Evolutionary conservation across 225 moss, liverwort and hornwort species (phyloP).

Genomic region (Physcomitrellopsis africana): DNA sequence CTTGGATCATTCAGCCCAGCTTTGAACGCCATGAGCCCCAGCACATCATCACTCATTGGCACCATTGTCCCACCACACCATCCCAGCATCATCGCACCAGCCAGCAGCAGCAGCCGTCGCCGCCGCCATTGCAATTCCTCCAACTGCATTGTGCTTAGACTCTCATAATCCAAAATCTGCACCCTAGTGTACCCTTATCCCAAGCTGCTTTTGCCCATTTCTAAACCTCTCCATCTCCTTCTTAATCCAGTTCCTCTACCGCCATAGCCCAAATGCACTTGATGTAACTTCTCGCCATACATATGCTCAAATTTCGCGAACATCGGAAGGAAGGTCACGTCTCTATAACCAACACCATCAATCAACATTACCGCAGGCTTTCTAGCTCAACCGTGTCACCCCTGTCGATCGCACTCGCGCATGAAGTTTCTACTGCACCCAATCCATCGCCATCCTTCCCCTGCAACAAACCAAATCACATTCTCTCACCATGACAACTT

Average conservation of each 20-base stretch:
- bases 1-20: conserved; percentile 59
- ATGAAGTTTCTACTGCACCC: conserved; percentile 1
- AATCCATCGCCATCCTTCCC: neutral
- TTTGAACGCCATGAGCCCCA: conserved; percentile 92
- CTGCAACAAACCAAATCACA: conserved; percentile 12
- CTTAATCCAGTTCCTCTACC: neutral
- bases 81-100: conserved; percentile 30
- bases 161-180: neutral
- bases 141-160: conserved; percentile 22
- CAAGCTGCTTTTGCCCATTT: conserved; percentile 25
- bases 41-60: conserved; percentile 89
- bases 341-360: conserved; percentile 30
- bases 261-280: neutral
- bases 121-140: conserved; percentile 7
- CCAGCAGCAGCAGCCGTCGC: conserved; percentile 19
- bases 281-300: conserved; percentile 4
- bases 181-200: conserved; percentile 6
- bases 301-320: neutral
- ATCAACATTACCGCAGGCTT: neutral
- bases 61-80: conserved; percentile 63
- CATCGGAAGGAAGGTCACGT: neutral
- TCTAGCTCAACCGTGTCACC: conserved; percentile 17
- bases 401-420: neutral
- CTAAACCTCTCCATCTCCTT: neutral
- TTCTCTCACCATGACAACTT: conserved; percentile 21